Base-by-base conservation (phyloP, 768 basidiomycete species). In the Rubroboletus satanas region DNA sequence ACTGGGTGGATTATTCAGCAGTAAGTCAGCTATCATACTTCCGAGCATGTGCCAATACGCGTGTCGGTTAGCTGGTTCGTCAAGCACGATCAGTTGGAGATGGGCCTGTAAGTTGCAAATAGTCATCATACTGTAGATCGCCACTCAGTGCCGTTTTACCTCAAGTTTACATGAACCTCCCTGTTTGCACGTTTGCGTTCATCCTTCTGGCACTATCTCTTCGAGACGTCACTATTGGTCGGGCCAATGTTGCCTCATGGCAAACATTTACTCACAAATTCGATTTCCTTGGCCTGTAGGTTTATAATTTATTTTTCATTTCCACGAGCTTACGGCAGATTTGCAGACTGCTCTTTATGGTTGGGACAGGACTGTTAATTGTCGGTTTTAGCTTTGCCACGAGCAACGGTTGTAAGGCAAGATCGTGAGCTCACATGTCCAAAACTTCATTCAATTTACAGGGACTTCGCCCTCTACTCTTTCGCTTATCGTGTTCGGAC, bases 111-210 rank as follows among this genome's bases (percentile, higher is more conserved):
- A 74, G 90, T 78, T 18, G 36, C 32, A 28, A 17, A 55, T 21
- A 21, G 12, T 54, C 11, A 39, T 58, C 32, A 18, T 56, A 15
- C 14, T 10, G 36, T 38, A 57, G 57, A 51, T 57, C 45, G n/a
- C 51, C 53, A 47, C 59, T 58, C 54, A 64, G 62, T 54, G 47
- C 47, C 29, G 45, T 50, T 47, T 46, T 48, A 42, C 51, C 14
- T 36, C 43, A 69, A 93, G 90, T 93, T 69, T 92, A 84, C 67
- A 77, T 93, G 68, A 93, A 93, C 72, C 75, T 93, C 45, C 90
- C 90, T 18, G 74, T 93, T 51, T 88, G 86, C 66, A 65, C 81
- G 28, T 58, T 83, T 26, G 85, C 87, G 21, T 77, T 79, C 55
- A 54, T 81, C 10, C 76, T 90, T 9, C 73, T 92, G 21, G 66